These are phyloP conservation scores for Madurella fahalii DNA, from an alignment of 2,329 filamentous ascomycete genomes.

Conservation along the genomic window DNA sequence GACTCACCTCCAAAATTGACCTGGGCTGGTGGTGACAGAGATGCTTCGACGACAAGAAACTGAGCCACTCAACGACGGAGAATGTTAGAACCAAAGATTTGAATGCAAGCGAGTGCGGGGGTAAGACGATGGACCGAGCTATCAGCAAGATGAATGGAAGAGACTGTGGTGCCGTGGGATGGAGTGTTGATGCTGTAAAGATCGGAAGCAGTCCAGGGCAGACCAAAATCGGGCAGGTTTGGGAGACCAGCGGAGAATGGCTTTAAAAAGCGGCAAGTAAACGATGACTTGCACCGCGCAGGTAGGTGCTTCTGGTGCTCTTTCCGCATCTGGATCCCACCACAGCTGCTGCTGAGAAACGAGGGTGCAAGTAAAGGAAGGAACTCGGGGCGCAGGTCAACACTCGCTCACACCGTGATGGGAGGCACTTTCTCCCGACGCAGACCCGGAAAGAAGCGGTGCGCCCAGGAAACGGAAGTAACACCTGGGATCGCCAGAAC, in stretches of 20 bases:
- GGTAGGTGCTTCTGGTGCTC: background rate
- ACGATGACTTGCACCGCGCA: background rate
- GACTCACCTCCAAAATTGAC: constrained; percentile 25
- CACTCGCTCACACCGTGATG: too few relatives aligned
- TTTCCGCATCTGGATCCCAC: background rate
- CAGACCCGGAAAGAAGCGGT: too few relatives aligned
- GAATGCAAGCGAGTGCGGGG: constrained; percentile 53
- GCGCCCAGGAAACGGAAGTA: too few relatives aligned
- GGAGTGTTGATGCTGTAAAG: constrained; percentile 45
- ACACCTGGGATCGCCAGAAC: too few relatives aligned
- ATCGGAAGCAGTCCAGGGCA: constrained; percentile 26
- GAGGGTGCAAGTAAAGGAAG: background rate
- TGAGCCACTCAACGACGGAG: constrained; percentile 33
- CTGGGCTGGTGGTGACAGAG: constrained; percentile 7
- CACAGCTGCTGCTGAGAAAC: background rate
- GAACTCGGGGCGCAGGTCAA: background rate
- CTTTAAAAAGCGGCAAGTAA: constrained; percentile 6
- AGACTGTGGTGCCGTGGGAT: constrained; percentile 41
- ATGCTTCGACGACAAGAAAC: constrained; percentile 25
- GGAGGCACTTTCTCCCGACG: too few relatives aligned
- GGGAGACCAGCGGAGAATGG: constrained; percentile 6
- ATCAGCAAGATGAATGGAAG: constrained; percentile 54
- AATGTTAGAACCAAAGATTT: constrained; percentile 50
- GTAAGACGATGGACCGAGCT: constrained; percentile 57
- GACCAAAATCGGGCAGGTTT: constrained; percentile 12